These are phyloP conservation scores for Keqinozyma sinolaborantium DNA, from an alignment of 1,139 yeast species.

Conservation along the genomic window DNA sequence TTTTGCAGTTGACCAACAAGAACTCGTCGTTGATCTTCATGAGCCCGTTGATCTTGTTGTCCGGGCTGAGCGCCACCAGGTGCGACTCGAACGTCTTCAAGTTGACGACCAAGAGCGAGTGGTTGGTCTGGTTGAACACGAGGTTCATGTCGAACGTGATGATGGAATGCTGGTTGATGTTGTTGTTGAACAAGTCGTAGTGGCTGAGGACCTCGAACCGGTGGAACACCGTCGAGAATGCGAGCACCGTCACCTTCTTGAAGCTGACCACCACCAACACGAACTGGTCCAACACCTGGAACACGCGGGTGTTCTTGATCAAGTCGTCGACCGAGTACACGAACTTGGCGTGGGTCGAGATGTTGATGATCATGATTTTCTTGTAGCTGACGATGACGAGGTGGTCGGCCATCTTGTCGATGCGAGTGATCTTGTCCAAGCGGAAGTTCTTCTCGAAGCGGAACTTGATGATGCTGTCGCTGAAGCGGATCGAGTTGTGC, in stretches of 20 bases:
- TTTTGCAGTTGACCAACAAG: slow-evolving; percentile 9
- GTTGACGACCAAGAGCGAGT: slow-evolving; percentile 9
- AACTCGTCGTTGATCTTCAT: slow-evolving; percentile 9
- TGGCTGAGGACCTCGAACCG: slow-evolving; percentile 6
- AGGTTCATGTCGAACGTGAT: slow-evolving; percentile 9
- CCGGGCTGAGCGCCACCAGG: slow-evolving; percentile 4
- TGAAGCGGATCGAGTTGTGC: slow-evolving; percentile 6
- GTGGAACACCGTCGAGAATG: slow-evolving; percentile 4
- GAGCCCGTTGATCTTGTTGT: slow-evolving; percentile 13
- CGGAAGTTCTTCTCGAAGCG: slow-evolving; percentile 11
- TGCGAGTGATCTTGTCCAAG: slow-evolving; percentile 12
- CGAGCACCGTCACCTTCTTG: slow-evolving; percentile 6
- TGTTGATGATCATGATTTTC: slow-evolving; percentile 9
- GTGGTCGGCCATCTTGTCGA: slow-evolving; percentile 8
- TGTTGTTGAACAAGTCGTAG: slow-evolving; percentile 11
- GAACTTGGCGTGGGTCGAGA: slow-evolving; percentile 8
- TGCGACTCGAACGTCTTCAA: slow-evolving; percentile 7
- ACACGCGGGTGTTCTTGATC: slow-evolving; percentile 11
- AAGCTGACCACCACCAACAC: slow-evolving; percentile 9
- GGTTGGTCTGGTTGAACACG: slow-evolving; percentile 11
- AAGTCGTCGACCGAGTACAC: slow-evolving; percentile 7
- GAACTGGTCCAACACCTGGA: slow-evolving; percentile 7
- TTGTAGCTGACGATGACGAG: slow-evolving; percentile 13
- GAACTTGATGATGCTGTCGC: slow-evolving; percentile 12
- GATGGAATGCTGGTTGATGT: slow-evolving; percentile 11